Conservation (phyloP, 257 asterid species). For the Forsythia viridissima region DNA sequence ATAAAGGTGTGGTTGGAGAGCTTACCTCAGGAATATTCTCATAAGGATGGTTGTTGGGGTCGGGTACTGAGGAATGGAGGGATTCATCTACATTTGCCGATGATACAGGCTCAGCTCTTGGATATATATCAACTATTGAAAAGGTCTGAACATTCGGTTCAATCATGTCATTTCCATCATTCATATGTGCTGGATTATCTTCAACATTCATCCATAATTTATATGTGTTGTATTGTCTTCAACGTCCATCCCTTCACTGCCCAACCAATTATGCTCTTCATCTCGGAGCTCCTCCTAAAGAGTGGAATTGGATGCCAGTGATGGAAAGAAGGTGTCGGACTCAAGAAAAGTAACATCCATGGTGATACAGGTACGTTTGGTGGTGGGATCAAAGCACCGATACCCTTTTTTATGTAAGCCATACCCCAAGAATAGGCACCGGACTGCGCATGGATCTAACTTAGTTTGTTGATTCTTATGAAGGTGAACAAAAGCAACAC, state of each 20-base stretch:
- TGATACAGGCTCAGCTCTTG: too few relatives aligned
- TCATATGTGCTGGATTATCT: too few relatives aligned
- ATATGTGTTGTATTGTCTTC: not conserved
- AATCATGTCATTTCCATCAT: too few relatives aligned
- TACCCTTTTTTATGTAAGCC: not conserved
- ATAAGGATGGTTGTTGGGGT: not conserved
- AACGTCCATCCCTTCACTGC: too few relatives aligned
- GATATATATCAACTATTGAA: too few relatives aligned
- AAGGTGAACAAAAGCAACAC: not conserved
- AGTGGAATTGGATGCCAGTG: not conserved
- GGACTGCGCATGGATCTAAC: not conserved
- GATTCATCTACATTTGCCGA: not conserved
- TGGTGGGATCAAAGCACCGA: not conserved
- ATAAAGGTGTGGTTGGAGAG: not conserved
- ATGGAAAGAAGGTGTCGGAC: not conserved
- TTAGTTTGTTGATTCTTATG: constrained; percentile 6
- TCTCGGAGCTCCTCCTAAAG: not conserved
- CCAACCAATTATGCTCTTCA: not conserved
- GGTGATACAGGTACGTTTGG: not conserved
- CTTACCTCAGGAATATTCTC: constrained; percentile 2
- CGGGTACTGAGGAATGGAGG: not conserved
- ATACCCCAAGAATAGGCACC: constrained; percentile 3
- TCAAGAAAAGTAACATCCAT: constrained; percentile 3
- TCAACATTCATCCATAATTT: too few relatives aligned
- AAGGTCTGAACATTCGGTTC: too few relatives aligned